Conservation (phyloP, 78 protist species). For the Emiliania huxleyi region DNA sequence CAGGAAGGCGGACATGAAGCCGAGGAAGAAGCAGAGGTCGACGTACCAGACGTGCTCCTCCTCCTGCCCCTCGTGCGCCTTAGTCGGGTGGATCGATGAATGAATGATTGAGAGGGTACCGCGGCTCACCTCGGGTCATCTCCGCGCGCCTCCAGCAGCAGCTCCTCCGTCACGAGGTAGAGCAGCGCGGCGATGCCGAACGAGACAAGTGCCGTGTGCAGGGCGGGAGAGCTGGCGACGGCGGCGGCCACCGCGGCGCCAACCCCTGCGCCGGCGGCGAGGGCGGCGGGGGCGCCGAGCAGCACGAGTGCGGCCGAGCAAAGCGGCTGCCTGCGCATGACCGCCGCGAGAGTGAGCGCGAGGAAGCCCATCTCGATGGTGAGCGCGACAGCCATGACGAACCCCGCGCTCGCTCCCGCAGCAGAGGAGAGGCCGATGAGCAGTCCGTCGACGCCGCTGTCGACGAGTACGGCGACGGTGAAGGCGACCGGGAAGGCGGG, state of each 20-base stretch:
- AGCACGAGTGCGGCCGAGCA: background rate
- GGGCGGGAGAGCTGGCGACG: background rate
- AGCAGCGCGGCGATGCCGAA: background rate
- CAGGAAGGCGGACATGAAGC: too few species aligned
- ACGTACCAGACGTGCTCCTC: background rate
- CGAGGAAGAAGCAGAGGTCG: too few species aligned
- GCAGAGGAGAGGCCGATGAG: background rate
- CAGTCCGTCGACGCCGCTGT: background rate
- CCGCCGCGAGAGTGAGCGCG: background rate
- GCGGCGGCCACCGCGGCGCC: too few species aligned
- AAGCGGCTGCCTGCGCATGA: background rate
- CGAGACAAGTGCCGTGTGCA: background rate
- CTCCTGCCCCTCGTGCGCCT: background rate
- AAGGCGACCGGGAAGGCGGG: background rate
- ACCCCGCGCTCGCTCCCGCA: background rate
- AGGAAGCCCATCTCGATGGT: background rate
- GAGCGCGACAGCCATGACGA: background rate
- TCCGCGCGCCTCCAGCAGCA: background rate
- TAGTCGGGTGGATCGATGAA: too few species aligned
- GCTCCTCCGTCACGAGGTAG: background rate
- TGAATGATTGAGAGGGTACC: too few species aligned
- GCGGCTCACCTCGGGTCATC: too few species aligned
- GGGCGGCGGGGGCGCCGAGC: background rate
- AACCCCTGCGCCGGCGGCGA: too few species aligned
- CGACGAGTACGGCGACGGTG: background rate